Percentiles rank a stretch among this genome's conserved stretches.
These are phyloP conservation scores for Leptodontidium sp. DNA, from an alignment of 2,329 filamentous ascomycete species.

Conservation along the genomic window DNA sequence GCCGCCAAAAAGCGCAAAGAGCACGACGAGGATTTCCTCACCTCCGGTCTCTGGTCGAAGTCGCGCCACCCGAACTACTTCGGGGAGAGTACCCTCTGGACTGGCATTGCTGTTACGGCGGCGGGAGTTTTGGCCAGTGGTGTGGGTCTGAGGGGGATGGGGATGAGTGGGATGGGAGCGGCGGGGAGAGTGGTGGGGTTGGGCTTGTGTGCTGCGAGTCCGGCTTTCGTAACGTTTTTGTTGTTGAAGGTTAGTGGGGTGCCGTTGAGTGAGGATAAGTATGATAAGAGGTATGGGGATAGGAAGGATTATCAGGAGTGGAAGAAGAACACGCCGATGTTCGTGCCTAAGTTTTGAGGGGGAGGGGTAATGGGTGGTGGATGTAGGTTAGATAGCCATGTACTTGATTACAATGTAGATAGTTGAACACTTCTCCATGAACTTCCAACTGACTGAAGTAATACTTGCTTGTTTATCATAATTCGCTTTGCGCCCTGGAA, in stretches of 20 bases:
- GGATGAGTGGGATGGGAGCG: constrained; percentile 55
- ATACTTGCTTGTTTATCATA: too few species aligned
- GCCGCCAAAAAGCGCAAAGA: constrained; percentile 68
- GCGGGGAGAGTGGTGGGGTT: constrained; percentile 54
- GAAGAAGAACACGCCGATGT: constrained; percentile 71
- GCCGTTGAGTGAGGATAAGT: constrained; percentile 73
- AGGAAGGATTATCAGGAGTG: constrained; percentile 72
- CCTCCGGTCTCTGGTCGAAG: constrained; percentile 66
- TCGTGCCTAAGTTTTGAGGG: constrained; percentile 64
- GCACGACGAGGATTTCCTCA: constrained; percentile 73
- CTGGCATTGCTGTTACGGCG: constrained; percentile 67
- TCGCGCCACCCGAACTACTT: constrained; percentile 76
- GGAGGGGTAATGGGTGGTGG: neutral
- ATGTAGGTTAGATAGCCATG: neutral
- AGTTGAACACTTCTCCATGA: too few species aligned
- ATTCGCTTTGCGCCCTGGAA: too few species aligned
- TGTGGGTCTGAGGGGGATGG: constrained; percentile 65
- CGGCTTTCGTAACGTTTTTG: constrained; percentile 70
- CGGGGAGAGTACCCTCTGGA: constrained; percentile 75
- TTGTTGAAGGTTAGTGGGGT: constrained; percentile 70
- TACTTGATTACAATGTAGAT: too few species aligned
- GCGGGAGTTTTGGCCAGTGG: constrained; percentile 62
- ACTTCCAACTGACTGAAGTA: too few species aligned
- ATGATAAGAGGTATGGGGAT: constrained; percentile 69
- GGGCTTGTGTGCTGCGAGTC: constrained; percentile 58